Base-by-base conservation (phyloP, 1,139 yeast genomes). In the Blastobotrys arbuscula region DNA sequence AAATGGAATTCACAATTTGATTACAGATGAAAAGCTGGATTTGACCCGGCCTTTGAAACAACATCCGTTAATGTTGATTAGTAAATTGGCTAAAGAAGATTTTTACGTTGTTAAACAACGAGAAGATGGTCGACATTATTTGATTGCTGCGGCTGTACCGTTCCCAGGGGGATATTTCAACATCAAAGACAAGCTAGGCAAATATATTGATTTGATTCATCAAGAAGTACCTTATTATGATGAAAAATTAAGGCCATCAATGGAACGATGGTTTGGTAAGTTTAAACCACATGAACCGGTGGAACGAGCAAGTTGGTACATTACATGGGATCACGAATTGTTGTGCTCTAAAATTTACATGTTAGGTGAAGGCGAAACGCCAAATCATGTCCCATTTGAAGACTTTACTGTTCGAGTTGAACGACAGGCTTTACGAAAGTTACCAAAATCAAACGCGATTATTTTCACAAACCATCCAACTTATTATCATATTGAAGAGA, bases 161-260 rank as follows among this genome's bases (percentile, higher is more conserved):
- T 82, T 82, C 64, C 88, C 89, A 1, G 90, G 89, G 31, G 89
- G 89, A 4, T 78, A 82, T 1, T 83, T 82, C 65, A 82, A 83
- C 43, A 78, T 82, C 50, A 64, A 71, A 55, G 60, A 73, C 42
- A 82, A 82, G 56, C 58, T 83, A 41, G 90, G 89, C 20, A 74
- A 73, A 57, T 76, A 75, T 49, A 64, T 83, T 42, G 87, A 83
- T 63, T 69, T 72, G 9, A 82, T 84, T 55, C 92, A 84, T 62
- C 75, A 72, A 10, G 83, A 78, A 10, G 92, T 84, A 36, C 92
- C 94, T 1, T 82, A 82, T 60, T 84, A 83, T 59, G 72, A 78
- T 55, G 79, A 78, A 49, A 82, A 82, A 59, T 69, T 84, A 57
- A 75, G 79, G 63, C 74, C 74, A 35, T 82, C 86, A 8, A 84